Percentiles rank a stretch among this genome's conserved stretches.
These are phyloP conservation scores for Fusarium fracticaudum DNA, from an alignment of 2,329 filamentous ascomycete species.

Conservation along the genomic window DNA sequence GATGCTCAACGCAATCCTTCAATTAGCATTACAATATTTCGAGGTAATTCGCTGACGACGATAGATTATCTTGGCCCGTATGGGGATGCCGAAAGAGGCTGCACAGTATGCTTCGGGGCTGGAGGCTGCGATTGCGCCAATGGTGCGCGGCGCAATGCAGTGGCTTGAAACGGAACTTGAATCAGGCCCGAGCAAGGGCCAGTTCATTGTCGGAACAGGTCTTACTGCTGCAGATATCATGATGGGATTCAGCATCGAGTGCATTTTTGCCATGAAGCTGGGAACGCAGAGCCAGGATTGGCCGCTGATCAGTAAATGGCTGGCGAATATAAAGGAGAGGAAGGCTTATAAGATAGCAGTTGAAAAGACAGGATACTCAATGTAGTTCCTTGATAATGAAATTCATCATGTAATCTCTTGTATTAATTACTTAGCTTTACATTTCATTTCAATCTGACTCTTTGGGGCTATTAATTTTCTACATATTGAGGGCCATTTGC, in stretches of 20 bases:
- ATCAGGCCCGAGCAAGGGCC: neutral
- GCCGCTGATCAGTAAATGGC: neutral
- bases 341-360: neutral
- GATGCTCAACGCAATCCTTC: neutral
- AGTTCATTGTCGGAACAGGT: neutral
- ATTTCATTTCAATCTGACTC: rapidly evolving
- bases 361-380: neutral
- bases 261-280: neutral
- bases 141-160: neutral
- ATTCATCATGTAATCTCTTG: rapidly evolving
- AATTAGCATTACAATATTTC: neutral
- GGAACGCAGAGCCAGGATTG: neutral
- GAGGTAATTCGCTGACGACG: rapidly evolving
- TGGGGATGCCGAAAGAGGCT: neutral
- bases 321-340: neutral
- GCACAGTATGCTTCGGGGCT: neutral
- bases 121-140: neutral
- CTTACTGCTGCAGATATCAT: neutral
- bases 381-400: rapidly evolving
- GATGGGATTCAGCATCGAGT: neutral
- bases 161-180: neutral
- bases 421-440: rapidly evolving
- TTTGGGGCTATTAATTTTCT: rapidly evolving
- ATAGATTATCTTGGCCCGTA: neutral
- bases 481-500: no score